Evolutionary conservation across 345 rosid species (phyloP).

Genomic region (Abelmoschus esculentus): DNA sequence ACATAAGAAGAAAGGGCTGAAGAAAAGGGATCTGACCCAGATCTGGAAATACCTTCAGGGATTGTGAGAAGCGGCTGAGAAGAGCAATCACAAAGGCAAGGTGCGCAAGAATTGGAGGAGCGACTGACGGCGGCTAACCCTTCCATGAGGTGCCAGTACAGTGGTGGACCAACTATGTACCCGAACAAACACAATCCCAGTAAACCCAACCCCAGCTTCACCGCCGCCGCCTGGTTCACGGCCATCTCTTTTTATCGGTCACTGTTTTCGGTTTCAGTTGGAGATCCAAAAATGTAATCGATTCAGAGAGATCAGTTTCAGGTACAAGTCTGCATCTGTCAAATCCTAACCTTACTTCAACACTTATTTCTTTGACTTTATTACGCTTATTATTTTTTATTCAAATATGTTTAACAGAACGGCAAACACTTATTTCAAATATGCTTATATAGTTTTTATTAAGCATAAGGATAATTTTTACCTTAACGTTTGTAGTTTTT

Average conservation of each 20-base stretch:
- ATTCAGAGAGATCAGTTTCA: neutral
- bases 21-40: neutral
- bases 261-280: neutral
- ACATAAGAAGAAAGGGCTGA: neutral
- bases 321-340: neutral
- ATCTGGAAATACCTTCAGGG: slow-evolving; percentile 50
- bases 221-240: slow-evolving; percentile 48
- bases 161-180: slow-evolving; percentile 86
- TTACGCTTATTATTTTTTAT: neutral
- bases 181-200: slow-evolving; percentile 57
- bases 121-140: slow-evolving; percentile 48
- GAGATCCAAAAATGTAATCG: neutral
- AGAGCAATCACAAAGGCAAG: slow-evolving; percentile 79
- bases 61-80: slow-evolving; percentile 60
- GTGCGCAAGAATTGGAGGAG: slow-evolving; percentile 43
- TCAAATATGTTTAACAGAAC: neutral
- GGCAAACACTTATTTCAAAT: too few species aligned
- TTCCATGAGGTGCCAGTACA: slow-evolving; percentile 80
- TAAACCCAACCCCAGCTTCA: slow-evolving; percentile 41
- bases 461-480: too few species aligned
- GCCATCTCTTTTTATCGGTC: slow-evolving; percentile 5
- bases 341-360: neutral
- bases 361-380: neutral
- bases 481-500: too few species aligned
- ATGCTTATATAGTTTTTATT: too few species aligned